Evolutionary conservation across 768 basidiomycete species (phyloP), one percentile per base, ranked within the genome.

Genomic region (Strobilomyces dryophilus): DNA sequence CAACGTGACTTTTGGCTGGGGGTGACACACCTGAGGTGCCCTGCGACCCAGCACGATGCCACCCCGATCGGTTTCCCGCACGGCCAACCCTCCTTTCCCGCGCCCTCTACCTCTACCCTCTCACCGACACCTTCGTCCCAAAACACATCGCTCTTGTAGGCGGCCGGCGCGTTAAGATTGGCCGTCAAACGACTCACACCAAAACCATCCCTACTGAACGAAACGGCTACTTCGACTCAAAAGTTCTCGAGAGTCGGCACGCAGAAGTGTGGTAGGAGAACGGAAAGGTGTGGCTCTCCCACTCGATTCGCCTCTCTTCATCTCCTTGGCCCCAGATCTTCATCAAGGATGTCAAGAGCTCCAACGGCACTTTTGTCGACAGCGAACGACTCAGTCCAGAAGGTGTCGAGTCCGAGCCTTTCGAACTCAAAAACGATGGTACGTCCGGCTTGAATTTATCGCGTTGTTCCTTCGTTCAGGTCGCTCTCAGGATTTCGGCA

Each of bases 321-420:
- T 31, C 55, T 56, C 42, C 8, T 26, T 53, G 36, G 41, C 52
- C 5, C 31, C 42, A 98, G 93, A 94, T 98, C 71, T 95, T 75
- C 76, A 98, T 99, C 78, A 95, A 93, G 72, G 97, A 98, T 70
- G 93, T 98, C 66, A 95, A 95, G 76, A 92, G 89, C 59, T 94
- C 4, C 24, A 24, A 24, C 24, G 24, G 24, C 24, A 24, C 24
- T 4, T 24, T 24, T 4, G 4, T 24, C 24, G 4, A 24, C 24
- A 4, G 24, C 24, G 24, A 24, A 24, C 24, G 24, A 4, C 24
- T 24, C 24, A 92, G 88, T 57, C 79, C 79, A 5, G 95, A 99
- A 68, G 87, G 91, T 32, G 77, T 89, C 54, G 95, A 98, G 73
- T 92, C 89, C 0, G 90, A 95, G 21, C 92, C 94, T 0, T 94